Percentiles rank a stretch among this genome's conserved stretches.
Evolutionary conservation across 1,284 basidiomycete genomes (phyloP).

Genomic region (Cryptococcus sp.): DNA sequence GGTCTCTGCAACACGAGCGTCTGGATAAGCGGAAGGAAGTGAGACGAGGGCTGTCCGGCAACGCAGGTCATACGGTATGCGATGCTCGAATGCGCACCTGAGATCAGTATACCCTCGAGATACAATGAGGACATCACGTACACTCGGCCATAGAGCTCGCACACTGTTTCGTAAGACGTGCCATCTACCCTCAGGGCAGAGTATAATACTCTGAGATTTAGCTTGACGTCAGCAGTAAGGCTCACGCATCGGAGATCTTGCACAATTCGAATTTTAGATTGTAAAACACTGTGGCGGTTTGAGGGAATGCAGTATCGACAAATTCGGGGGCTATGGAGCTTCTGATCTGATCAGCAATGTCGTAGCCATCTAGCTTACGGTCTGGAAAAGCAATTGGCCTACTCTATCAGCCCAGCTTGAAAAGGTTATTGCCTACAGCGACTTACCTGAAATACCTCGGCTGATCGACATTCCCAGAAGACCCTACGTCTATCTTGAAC

Average conservation of each 20-base stretch:
- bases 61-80: conserved; percentile 22
- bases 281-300: conserved; percentile 7
- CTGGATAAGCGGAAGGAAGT: conserved; percentile 19
- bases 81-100: conserved; percentile 22
- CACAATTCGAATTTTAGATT: conserved; percentile 29
- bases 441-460: conserved; percentile 5
- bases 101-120: background rate
- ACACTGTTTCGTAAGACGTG: conserved; percentile 17
- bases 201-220: conserved; percentile 8
- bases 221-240: background rate
- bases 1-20: conserved; percentile 10
- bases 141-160: conserved; percentile 20
- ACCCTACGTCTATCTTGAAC: conserved; percentile 28
- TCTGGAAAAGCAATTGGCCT: conserved; percentile 35
- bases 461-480: background rate
- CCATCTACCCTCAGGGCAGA: conserved; percentile 16
- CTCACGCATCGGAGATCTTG: conserved; percentile 18
- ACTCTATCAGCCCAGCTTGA: too few species aligned
- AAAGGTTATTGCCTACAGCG: background rate
- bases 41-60: conserved; percentile 23
- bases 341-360: too few species aligned
- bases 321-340: too few species aligned
- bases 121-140: background rate
- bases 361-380: conserved; percentile 19
- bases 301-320: conserved; percentile 28